These are phyloP conservation scores for Ophiobolus disseminans DNA, from an alignment of 2,329 filamentous ascomycete genomes.

Conservation along the genomic window DNA sequence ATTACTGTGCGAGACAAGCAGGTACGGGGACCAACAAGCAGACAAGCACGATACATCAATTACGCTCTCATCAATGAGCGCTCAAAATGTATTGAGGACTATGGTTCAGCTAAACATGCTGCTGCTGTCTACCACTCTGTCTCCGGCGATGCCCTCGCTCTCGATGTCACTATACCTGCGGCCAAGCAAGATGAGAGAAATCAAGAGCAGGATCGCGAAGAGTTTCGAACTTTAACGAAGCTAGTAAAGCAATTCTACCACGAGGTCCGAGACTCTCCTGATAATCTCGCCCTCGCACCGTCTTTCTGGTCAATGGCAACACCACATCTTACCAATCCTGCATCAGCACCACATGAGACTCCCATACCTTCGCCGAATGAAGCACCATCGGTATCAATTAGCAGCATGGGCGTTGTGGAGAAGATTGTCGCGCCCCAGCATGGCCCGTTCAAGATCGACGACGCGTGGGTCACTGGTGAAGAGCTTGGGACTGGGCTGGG, in stretches of 20 bases:
- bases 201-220: not conserved
- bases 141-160: conserved; percentile 13
- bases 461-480: conserved; percentile 57
- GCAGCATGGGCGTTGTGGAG: conserved; percentile 39
- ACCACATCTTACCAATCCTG: conserved; percentile 1
- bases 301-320: conserved; percentile 2
- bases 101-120: conserved; percentile 9
- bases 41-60: conserved; percentile 10
- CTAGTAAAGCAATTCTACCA: too few relatives aligned
- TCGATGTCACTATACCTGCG: conserved; percentile 13
- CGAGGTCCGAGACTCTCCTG: not conserved
- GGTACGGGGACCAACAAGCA: not conserved
- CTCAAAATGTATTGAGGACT: conserved; percentile 8
- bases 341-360: not conserved
- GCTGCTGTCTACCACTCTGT: conserved; percentile 22
- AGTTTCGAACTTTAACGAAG: too few relatives aligned
- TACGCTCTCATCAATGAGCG: conserved; percentile 19
- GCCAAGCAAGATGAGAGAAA: not conserved
- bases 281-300: not conserved
- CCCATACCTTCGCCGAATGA: conserved; percentile 14
- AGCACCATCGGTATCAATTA: conserved; percentile 13
- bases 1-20: conserved; percentile 13
- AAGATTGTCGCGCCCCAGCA: conserved; percentile 36
- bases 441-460: conserved; percentile 36
- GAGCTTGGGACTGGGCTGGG: conserved; percentile 49